Evolutionary conservation across 2,329 filamentous ascomycete genomes (phyloP), one percentile per base, ranked within the genome.

Genomic region (Raffaelea ambrosiae): DNA sequence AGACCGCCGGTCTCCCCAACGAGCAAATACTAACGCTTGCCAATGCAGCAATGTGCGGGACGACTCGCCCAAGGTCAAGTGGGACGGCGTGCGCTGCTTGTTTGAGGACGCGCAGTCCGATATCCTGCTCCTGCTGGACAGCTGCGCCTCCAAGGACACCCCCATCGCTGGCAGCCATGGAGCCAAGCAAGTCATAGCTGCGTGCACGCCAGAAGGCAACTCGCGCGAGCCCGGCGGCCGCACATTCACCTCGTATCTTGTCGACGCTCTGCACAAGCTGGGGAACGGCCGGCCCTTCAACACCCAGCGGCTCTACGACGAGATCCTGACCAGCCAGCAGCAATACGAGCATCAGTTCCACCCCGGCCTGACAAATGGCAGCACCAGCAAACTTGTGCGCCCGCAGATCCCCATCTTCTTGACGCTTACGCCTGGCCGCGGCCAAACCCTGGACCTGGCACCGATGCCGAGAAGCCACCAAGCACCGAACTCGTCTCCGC

Each of bases 81-180:
- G 80, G 79, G 73, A 76, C 54, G 75, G 75, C n/a, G 70, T 84
- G 2, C 73, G 77, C 48, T 80, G 74, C 57, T 63, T 82, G 16
- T 72, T 84, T 44, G 79, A 83, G 53, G 78, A 83, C 59, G 73
- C 76, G 2, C 73, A 75, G 51, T 80, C 78, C 4, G 80, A 84
- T 59, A 77, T 83, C 33, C 67, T 84, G 14, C 63, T 84, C 5
- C 63, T 84, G 13, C 67, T 84, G 22, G 80, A 84, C 59, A 77
- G 76, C n/a, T 81, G 77, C 57, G 71, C 74, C 11, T 60, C 73
- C n/a, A 68, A 70, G 26, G 74, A 82, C 51, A 65, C 68, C 11
- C 64, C 72, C 2, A 62, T 70, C 44, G 65, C 71, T 4, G 73
- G 74, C 21, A 74, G 71, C 50, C 70, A 75, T 55, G 78, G 77